These are phyloP conservation scores for Haplosporangium gracile DNA, from an alignment of 192 early-diverging fungal species.

Conservation along the genomic window DNA sequence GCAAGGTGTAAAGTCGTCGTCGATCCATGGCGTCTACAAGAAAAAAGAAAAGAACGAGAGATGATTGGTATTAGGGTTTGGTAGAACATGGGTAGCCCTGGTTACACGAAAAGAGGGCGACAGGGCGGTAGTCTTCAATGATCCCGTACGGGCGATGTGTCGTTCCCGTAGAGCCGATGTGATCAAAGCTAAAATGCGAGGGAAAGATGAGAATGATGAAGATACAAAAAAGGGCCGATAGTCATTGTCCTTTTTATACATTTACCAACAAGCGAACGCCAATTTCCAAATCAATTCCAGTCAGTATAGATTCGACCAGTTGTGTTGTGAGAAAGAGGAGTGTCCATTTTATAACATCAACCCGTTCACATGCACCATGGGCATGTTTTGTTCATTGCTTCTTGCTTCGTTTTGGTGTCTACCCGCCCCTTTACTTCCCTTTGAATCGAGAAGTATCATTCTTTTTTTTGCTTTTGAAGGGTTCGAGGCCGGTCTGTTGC, in stretches of 20 bases:
- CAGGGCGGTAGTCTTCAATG: too few relatives aligned
- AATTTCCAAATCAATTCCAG: not conserved
- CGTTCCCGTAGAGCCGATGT: too few relatives aligned
- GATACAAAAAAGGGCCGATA: not conserved
- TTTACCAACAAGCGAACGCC: not conserved
- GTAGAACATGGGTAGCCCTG: too few relatives aligned
- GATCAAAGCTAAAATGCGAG: not conserved
- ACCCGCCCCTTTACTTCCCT: not conserved
- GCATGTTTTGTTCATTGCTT: too few relatives aligned
- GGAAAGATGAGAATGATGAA: not conserved
- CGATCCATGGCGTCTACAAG: conserved; percentile 35
- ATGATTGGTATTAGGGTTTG: not conserved
- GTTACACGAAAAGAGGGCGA: too few relatives aligned
- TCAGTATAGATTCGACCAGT: not conserved
- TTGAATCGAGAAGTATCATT: too few relatives aligned
- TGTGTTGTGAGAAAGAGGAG: too few relatives aligned
- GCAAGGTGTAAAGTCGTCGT: conserved; percentile 49
- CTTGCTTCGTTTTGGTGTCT: not conserved
- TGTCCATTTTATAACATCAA: too few relatives aligned
- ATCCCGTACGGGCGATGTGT: too few relatives aligned
- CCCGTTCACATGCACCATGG: too few relatives aligned
- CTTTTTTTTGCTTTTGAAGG: too few relatives aligned
- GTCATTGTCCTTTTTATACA: not conserved
- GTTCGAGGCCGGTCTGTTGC: too few relatives aligned
- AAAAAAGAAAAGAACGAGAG: not conserved